A percentile compares a stretch with the other conserved stretches of the same genome.
Evolutionary conservation across 163 green algal species (phyloP).

Genomic region (Coccomyxa subellipsoidea): DNA sequence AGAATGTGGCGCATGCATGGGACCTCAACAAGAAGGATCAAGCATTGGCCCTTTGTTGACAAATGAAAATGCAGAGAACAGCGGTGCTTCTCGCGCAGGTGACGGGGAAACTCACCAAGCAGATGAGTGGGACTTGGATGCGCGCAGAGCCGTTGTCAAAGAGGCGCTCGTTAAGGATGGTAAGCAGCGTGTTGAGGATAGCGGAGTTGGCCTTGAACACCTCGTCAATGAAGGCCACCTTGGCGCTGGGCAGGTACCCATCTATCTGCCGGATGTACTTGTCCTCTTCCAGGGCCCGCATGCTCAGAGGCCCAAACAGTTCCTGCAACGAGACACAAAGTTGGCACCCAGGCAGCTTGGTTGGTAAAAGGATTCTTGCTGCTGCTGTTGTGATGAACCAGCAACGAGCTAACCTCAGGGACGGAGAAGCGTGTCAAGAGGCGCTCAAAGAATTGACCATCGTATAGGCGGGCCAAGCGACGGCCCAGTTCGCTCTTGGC

Average conservation of each 20-base stretch:
- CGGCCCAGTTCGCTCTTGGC: slow-evolving; percentile 75
- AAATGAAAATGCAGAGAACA: no score
- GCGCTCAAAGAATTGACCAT: slow-evolving; percentile 57
- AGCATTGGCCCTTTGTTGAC: no score
- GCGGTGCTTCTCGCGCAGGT: no score
- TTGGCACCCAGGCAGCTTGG: neutral
- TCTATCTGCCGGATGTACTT: slow-evolving; percentile 64
- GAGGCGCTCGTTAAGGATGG: slow-evolving; percentile 92
- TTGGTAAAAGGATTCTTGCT: neutral
- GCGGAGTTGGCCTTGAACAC: slow-evolving; percentile 93
- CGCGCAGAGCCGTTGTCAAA: slow-evolving; percentile 89
- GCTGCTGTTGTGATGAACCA: neutral
- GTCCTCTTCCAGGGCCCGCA: slow-evolving; percentile 61
- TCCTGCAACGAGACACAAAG: slow-evolving; percentile 38
- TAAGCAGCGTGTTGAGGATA: slow-evolving; percentile 97
- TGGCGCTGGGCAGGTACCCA: slow-evolving; percentile 66
- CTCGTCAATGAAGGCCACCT: slow-evolving; percentile 94
- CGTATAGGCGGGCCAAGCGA: slow-evolving; percentile 37
- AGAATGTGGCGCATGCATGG: no score
- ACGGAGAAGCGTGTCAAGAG: slow-evolving; percentile 64
- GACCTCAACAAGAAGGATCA: no score
- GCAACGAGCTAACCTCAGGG: slow-evolving; percentile 17
- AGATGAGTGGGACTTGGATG: slow-evolving; percentile 69
- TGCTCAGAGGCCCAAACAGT: slow-evolving; percentile 57
- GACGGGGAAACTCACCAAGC: slow-evolving; percentile 49